Evolutionary conservation across 2,329 filamentous ascomycete genomes (phyloP).

Genomic region (Diaporthe capsici): DNA sequence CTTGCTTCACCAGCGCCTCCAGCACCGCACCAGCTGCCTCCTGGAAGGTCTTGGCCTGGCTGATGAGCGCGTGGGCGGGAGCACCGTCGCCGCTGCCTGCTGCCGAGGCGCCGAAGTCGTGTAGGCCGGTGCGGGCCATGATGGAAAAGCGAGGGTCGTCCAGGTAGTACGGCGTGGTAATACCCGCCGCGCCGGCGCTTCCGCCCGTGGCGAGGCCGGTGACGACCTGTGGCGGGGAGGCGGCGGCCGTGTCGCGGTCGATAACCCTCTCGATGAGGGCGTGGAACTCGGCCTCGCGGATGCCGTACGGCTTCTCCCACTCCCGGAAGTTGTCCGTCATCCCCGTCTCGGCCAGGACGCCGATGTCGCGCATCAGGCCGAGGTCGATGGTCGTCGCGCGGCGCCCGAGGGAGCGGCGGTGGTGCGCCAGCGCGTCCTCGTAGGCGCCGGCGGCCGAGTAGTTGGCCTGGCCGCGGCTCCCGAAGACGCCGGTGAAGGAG

Average conservation of each 20-base stretch:
- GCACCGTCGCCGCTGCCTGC: background rate
- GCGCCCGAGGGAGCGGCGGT: constrained; percentile 43
- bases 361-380: constrained; percentile 48
- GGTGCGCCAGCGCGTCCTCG: constrained; percentile 50
- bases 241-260: constrained; percentile 31
- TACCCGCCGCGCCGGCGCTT: background rate
- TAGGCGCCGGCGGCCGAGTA: constrained; percentile 51
- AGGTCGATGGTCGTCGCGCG: constrained; percentile 46
- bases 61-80: background rate
- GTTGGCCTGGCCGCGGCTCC: constrained; percentile 36
- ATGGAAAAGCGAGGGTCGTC: constrained; percentile 1
- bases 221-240: constrained; percentile 33
- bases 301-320: constrained; percentile 43
- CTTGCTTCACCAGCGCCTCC: constrained; percentile 7
- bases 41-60: background rate
- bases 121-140: constrained; percentile 38
- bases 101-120: background rate
- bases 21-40: background rate
- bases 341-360: constrained; percentile 30
- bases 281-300: constrained; percentile 43
- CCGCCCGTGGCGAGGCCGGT: constrained; percentile 33
- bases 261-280: constrained; percentile 43
- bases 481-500: constrained; percentile 35
- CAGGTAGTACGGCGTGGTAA: constrained; percentile 3
- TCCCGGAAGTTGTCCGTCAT: constrained; percentile 38